Evolutionary conservation across 345 rosid species (phyloP).

Genomic region (Lepidium africanum): DNA sequence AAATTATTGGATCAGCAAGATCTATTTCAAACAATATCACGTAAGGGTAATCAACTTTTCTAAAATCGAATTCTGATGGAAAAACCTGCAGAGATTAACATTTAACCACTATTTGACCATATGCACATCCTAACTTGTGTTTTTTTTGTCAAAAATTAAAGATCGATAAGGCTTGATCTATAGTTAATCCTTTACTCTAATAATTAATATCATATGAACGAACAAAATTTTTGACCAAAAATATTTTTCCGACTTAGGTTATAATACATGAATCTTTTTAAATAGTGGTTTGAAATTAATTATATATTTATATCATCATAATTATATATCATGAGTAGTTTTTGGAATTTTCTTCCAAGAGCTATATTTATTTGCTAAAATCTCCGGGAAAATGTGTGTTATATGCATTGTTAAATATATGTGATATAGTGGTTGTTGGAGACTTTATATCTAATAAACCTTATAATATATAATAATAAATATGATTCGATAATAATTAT

Average conservation of each 20-base stretch:
- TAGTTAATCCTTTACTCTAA: too few relatives aligned
- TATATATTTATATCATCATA: neutral
- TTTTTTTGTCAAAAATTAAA: too few relatives aligned
- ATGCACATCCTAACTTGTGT: too few relatives aligned
- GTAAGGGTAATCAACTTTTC: too few relatives aligned
- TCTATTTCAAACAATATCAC: too few relatives aligned
- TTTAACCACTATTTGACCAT: too few relatives aligned
- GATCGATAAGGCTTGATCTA: too few relatives aligned
- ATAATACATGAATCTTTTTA: neutral
- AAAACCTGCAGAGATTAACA: too few relatives aligned
- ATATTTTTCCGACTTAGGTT: neutral
- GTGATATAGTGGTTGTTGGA: conserved; percentile 22
- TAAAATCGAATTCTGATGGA: too few relatives aligned
- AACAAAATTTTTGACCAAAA: too few relatives aligned
- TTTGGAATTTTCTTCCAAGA: neutral
- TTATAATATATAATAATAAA: neutral
- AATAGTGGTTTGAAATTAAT: neutral
- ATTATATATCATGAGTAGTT: neutral
- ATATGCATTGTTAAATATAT: neutral
- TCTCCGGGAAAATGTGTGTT: neutral
- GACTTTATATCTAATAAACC: conserved; percentile 23
- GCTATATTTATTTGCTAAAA: neutral
- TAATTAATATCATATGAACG: too few relatives aligned
- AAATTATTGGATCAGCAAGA: too few relatives aligned
- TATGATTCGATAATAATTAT: conserved; percentile 9